Base-by-base conservation (phyloP, 306 rosid genomes). In the Citrullus amarus region DNA sequence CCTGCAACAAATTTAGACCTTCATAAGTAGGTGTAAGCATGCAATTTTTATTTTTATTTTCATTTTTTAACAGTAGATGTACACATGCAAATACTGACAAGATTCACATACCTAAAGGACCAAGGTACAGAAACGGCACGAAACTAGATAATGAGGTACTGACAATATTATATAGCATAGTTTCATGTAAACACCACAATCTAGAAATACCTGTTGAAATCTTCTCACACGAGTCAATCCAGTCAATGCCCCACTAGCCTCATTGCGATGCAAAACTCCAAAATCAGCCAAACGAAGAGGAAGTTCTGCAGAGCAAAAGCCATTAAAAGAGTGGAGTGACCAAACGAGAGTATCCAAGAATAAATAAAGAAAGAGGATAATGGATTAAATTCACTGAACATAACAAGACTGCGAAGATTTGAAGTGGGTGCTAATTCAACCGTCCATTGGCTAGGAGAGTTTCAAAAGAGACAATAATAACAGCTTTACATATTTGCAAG, bases 181-280 rank as follows among this genome's bases (percentile, higher is more conserved):
- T 39, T 36, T 8, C 7, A 16, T 9, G 38, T 38, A 12, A 79
- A 68, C 77, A 60, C 43, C 77, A 39, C 8, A 75, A 41, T 41
- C 53, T 63, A 16, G 53, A 79, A 28, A 20, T 82, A 95, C 98
- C 98, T 95, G 98, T 86, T 92, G 97, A 89, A 95, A 95, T 84
- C 97, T 92, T 84, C 97, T 81, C 58, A 95, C 96, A 43, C 98
- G 98, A 57, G 98, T 95, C 78, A 95, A 84, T 80, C 98, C 98
- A 88, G 96, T 92, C 72, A 95, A 86, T 41, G 98, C 97, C 73
- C 98, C 98, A 84, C 98, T 95, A 63, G 98, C 98, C 87, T 95
- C 97, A 88, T 95, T 95, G 36, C 98, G 90, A 84, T 95, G 98
- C 86, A 94, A 87, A 75, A 94, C 98, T 67, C 98, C 98, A 86